Evolutionary conservation across 1,139 yeast genomes (phyloP).

Genomic region (Candida frijolesensis): DNA sequence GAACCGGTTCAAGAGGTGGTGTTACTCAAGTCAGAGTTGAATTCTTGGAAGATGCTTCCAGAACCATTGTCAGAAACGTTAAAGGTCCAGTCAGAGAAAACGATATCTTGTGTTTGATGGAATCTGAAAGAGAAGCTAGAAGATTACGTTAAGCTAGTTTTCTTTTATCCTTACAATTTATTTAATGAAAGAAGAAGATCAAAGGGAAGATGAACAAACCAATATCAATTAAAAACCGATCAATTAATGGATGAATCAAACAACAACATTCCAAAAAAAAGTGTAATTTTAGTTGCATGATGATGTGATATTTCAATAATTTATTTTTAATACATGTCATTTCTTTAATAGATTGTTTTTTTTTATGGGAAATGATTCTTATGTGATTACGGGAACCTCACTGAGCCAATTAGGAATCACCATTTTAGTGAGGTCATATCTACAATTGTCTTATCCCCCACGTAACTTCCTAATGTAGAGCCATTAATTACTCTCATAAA

Average conservation of each 20-base stretch:
- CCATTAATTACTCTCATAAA: too few relatives aligned
- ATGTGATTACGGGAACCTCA: neutral
- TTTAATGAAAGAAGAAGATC: neutral
- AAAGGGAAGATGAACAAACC: neutral
- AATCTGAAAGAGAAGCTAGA: conserved; percentile 99
- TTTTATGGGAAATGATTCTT: neutral
- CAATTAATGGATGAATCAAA: too few relatives aligned
- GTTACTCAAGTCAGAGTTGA: conserved; percentile 99
- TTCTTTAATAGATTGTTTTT: conserved; percentile 4
- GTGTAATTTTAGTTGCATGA: conserved; percentile 9
- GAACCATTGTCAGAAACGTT: conserved; percentile 99
- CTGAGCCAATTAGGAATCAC: neutral
- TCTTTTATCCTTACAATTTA: neutral
- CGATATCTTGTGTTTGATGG: conserved; percentile 98
- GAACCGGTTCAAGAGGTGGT: conserved; percentile 99
- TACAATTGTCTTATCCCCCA: neutral
- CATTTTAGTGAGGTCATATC: too few relatives aligned
- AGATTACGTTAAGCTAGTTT: conserved; percentile 45
- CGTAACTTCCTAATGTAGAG: neutral
- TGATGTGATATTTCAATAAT: conserved; percentile 4
- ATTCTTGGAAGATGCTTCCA: conserved; percentile 96
- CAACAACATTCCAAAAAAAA: neutral
- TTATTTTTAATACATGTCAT: conserved; percentile 8
- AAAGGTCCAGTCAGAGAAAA: conserved; percentile 99
- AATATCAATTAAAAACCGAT: neutral